Conservation (phyloP, 176 grass and related monocot genomes). For the Musa troglodytarum region DNA sequence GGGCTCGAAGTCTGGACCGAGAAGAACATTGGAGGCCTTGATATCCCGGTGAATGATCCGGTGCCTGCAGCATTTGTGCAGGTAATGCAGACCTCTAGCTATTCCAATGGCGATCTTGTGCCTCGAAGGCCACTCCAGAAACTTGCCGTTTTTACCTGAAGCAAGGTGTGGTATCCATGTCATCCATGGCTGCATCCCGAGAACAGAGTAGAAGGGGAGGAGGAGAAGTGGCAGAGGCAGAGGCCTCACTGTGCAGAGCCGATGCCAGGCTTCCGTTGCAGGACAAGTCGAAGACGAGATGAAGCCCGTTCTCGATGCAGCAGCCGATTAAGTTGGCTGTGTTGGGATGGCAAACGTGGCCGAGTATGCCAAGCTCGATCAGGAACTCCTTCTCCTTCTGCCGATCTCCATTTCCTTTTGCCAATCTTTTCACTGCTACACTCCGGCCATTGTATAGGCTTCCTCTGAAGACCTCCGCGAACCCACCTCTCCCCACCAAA, state of each 20-base stretch:
- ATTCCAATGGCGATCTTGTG: slow-evolving; percentile 77
- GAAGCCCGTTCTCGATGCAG: slow-evolving; percentile 83
- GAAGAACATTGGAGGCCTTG: slow-evolving; percentile 80
- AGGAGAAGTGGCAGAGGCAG: neutral
- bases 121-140: slow-evolving; percentile 61
- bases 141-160: slow-evolving; percentile 46
- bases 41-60: slow-evolving; percentile 90
- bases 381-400: slow-evolving; percentile 89
- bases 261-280: slow-evolving; percentile 60
- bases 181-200: neutral
- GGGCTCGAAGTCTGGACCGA: slow-evolving; percentile 71
- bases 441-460: slow-evolving; percentile 49
- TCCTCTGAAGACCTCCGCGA: slow-evolving; percentile 84
- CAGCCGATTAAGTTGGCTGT: slow-evolving; percentile 71
- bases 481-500: slow-evolving; percentile 80
- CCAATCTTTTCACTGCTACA: slow-evolving; percentile 72
- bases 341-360: slow-evolving; percentile 90
- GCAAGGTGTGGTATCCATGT: slow-evolving; percentile 1
- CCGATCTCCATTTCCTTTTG: slow-evolving; percentile 49
- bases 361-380: slow-evolving; percentile 72
- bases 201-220: too few relatives aligned
- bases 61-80: slow-evolving; percentile 82
- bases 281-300: slow-evolving; percentile 70
- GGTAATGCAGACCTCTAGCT: slow-evolving; percentile 76
- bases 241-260: slow-evolving; percentile 54